Evolutionary conservation across 73 alveolate genomes (phyloP).

Genomic region (Tetrahymena malaccensis): DNA sequence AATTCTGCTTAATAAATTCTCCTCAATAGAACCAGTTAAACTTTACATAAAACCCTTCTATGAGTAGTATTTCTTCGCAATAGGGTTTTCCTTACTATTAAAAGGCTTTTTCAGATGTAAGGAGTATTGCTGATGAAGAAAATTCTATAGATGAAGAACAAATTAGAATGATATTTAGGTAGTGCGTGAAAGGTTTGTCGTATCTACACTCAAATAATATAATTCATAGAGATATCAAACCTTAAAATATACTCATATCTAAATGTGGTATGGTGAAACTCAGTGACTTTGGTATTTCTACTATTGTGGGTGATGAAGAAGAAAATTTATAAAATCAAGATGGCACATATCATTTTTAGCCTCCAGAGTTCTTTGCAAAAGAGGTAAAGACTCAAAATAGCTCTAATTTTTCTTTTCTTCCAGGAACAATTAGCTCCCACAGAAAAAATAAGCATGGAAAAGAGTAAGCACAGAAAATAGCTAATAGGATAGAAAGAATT

Average conservation of each 20-base stretch:
- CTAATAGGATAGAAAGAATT: not conserved
- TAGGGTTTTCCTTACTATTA: not conserved
- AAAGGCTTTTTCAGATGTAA: not conserved
- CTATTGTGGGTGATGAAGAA: not conserved
- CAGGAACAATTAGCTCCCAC: not conserved
- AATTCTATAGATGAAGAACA: not conserved
- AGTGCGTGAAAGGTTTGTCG: not conserved
- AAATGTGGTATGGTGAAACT: not conserved
- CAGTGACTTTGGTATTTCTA: not conserved
- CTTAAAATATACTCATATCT: not conserved
- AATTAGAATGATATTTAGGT: not conserved
- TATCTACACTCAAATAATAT: not conserved
- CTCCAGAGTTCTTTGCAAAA: not conserved
- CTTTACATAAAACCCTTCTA: not conserved
- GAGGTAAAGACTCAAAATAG: not conserved
- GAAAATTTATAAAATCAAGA: not conserved
- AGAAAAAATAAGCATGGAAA: not conserved
- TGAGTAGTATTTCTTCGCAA: not conserved
- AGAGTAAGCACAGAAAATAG: not conserved
- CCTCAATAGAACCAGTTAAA: not conserved
- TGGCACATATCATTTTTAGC: not conserved
- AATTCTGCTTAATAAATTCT: not conserved
- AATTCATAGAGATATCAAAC: slow-evolving; percentile 1
- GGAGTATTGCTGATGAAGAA: not conserved
- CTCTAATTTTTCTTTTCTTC: not conserved